Evolutionary conservation across 345 rosid genomes (phyloP), one percentile per base, ranked within the genome.

Genomic region (Populus ilicifolia): DNA sequence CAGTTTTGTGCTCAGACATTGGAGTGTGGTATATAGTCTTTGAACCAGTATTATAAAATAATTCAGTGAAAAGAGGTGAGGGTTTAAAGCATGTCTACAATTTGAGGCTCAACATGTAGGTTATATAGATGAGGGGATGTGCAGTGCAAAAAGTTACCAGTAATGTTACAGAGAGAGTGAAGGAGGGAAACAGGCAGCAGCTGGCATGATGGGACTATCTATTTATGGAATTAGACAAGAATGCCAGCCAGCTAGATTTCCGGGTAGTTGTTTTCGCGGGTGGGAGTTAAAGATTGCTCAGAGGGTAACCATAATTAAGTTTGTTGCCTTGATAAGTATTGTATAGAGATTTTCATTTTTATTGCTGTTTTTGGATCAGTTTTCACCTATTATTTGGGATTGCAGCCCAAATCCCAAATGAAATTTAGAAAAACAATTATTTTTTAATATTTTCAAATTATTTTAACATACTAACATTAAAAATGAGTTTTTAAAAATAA

Each of bases 121-220:
- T 20, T 69, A 21, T 48, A 17, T 27, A 73, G 75, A 38, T 13
- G 25, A 7, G 17, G 29, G 36, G 43, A 16, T 36, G 44, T 80
- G n/a, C 16, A 76, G 38, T 20, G 73, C 21, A 44, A 67, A 59
- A 29, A 38, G 18, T 65, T 61, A 70, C 80, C 14, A 1, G 50
- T n/a, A 66, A 5, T 14, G 10, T 9, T 27, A 10, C 0, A 0
- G 66, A 16, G 72, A 52, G 29, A 74, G 54, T 63, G 77, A 36
- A 2, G 70, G 29, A 30, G 20, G 78, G 23, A 48, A 70, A 30
- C 14, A 61, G 52, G 48, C 30, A 23, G 79, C 75, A 80, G 79
- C 79, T 80, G 82, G 79, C 82, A 70, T 68, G 79, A 75, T 70
- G 72, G 70, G 79, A 80, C 79, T 50, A 3, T 39, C 9, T 54